Evolutionary conservation across 768 basidiomycete genomes (phyloP).

Genomic region (Sarcomyxa edulis): DNA sequence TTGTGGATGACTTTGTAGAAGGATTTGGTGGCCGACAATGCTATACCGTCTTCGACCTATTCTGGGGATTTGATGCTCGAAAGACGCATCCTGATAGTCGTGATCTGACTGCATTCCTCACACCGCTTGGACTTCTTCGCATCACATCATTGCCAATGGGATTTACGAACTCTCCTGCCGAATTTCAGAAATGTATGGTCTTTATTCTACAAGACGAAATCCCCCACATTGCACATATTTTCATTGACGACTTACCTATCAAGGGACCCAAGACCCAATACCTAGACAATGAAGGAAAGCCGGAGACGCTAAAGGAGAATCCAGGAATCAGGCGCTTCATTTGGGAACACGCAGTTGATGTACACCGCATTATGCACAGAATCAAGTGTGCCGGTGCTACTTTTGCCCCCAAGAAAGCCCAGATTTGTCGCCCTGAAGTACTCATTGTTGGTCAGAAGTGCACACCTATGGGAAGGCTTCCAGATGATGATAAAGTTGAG

Average conservation of each 20-base stretch:
- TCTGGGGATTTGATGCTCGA: slow-evolving; percentile 13
- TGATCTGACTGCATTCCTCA: slow-evolving; percentile 15
- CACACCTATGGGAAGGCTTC: slow-evolving; percentile 20
- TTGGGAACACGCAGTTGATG: slow-evolving; percentile 25
- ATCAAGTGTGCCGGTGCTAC: slow-evolving; percentile 22
- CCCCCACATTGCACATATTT: slow-evolving; percentile 18
- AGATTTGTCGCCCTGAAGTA: slow-evolving; percentile 17
- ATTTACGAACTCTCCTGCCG: slow-evolving; percentile 15
- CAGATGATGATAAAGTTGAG: slow-evolving; percentile 18
- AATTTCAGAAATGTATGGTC: slow-evolving; percentile 16
- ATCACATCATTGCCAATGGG: slow-evolving; percentile 13
- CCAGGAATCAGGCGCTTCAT: slow-evolving; percentile 23
- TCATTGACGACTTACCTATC: slow-evolving; percentile 24
- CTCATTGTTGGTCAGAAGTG: slow-evolving; percentile 27
- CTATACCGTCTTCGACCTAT: slow-evolving; percentile 12
- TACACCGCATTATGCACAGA: slow-evolving; percentile 22
- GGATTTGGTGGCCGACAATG: slow-evolving; percentile 12
- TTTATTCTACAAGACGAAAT: slow-evolving; percentile 27
- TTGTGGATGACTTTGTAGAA: slow-evolving; percentile 15
- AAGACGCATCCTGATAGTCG: slow-evolving; percentile 8
- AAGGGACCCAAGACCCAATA: slow-evolving; percentile 21
- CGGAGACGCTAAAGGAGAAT: slow-evolving; percentile 12
- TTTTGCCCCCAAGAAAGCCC: slow-evolving; percentile 22
- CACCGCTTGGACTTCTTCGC: slow-evolving; percentile 12
- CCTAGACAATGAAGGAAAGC: slow-evolving; percentile 11